phyloP scores from a whole-genome alignment of 169 alveolate species.

The Ichthyophthirius multifiliis region DNA sequence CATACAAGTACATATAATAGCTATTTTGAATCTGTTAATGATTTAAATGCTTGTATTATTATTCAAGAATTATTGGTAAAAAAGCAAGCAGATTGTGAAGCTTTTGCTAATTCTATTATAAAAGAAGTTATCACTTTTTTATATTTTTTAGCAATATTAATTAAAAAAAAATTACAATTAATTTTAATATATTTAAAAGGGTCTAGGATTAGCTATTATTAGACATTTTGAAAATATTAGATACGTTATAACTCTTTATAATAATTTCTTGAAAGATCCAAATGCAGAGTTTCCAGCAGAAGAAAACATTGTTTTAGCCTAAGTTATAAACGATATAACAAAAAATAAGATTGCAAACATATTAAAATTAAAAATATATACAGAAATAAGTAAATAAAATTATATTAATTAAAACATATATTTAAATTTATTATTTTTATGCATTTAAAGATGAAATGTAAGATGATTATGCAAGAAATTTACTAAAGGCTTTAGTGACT shows the following conservation, averaged over 20 bases:
- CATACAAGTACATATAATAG: neutral
- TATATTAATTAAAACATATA: too few relatives aligned
- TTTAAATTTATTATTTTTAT: neutral
- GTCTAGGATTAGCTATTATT: conserved; percentile 7
- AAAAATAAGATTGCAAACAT: conserved; percentile 12
- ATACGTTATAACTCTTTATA: conserved; percentile 16
- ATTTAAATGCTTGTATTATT: neutral
- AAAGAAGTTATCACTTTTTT: conserved; percentile 15
- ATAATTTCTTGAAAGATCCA: neutral
- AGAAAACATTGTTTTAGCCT: neutral
- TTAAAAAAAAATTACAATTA: neutral
- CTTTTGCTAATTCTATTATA: conserved; percentile 22
- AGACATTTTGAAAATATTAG: conserved; percentile 40
- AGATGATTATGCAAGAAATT: conserved; percentile 15
- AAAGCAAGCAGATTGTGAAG: conserved; percentile 12
- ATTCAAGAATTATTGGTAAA: neutral
- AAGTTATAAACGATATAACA: neutral
- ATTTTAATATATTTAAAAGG: neutral
- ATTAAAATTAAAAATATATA: neutral
- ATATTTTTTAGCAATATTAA: neutral
- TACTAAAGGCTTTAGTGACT: neutral
- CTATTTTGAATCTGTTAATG: neutral
- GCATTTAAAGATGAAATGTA: conserved; percentile 24
- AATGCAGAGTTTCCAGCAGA: conserved; percentile 12
- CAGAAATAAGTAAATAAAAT: conserved; percentile 27